Evolutionary conservation across 495 filamentous ascomycete genomes (phyloP).

Genomic region (Tuber indicum): DNA sequence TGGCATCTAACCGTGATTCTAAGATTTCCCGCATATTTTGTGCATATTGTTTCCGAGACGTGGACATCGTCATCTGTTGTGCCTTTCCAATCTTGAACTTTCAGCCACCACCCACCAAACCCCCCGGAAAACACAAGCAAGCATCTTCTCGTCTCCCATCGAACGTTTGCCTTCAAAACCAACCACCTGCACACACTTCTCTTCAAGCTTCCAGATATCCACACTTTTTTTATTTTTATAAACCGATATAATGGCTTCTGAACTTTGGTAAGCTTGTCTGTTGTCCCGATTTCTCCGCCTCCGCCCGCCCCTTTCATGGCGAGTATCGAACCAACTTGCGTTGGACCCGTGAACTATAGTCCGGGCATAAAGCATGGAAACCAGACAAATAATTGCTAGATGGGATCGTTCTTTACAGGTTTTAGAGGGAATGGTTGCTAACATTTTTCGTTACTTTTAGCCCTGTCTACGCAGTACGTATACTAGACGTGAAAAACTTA

Average conservation of each 20-base stretch:
- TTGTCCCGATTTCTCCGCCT: slow-evolving; percentile 15
- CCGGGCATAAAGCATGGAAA: slow-evolving; percentile 1
- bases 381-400: neutral
- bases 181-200: neutral
- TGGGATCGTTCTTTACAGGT: neutral
- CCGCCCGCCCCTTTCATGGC: slow-evolving; percentile 8
- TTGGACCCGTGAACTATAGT: slow-evolving; percentile 7
- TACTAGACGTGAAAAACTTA: slow-evolving; percentile 22
- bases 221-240: neutral
- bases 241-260: slow-evolving; percentile 34
- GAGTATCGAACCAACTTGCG: slow-evolving; percentile 2
- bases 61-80: neutral
- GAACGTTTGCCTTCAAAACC: neutral
- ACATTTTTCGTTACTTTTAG: slow-evolving; percentile 51
- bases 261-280: slow-evolving; percentile 37
- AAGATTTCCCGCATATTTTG: neutral
- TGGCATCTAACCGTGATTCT: neutral
- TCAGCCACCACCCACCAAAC: neutral
- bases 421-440: neutral
- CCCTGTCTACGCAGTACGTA: slow-evolving; percentile 98
- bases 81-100: neutral
- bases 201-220: neutral
- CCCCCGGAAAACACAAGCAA: neutral
- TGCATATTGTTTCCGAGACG: neutral
- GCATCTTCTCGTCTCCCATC: neutral